Conservation (phyloP, 306 rosid genomes). For the Quercus wislizeni region DNA sequence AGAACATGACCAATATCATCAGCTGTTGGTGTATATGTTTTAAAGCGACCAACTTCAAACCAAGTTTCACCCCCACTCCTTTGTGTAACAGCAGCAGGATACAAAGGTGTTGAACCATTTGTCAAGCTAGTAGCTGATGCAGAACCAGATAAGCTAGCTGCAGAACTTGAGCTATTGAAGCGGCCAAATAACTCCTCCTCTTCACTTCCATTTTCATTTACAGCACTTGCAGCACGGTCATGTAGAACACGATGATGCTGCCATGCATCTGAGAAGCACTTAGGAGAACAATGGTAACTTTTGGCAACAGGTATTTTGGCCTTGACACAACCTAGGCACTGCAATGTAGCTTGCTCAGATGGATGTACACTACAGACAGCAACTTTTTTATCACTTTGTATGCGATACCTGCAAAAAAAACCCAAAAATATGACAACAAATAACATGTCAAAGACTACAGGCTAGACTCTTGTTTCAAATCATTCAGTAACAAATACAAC, state of each 20-base stretch:
- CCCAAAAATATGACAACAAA: constrained; percentile 4
- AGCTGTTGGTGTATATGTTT: constrained; percentile 81
- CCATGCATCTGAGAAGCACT: constrained; percentile 97
- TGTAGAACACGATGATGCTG: constrained; percentile 96
- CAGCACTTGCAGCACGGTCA: constrained; percentile 91
- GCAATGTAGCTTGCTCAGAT: constrained; percentile 89
- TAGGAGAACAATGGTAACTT: constrained; percentile 90
- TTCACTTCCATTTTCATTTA: constrained; percentile 84
- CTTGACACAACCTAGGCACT: constrained; percentile 86
- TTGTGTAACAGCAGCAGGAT: constrained; percentile 73
- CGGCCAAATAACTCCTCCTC: constrained; percentile 90
- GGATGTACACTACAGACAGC: constrained; percentile 94
- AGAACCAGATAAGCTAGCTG: constrained; percentile 61
- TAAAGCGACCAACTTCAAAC: constrained; percentile 82
- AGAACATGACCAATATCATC: constrained; percentile 94
- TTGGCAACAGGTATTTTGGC: constrained; percentile 77
- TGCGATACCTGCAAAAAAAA: constrained; percentile 74
- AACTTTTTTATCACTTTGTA: constrained; percentile 84
- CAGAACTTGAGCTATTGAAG: constrained; percentile 60
- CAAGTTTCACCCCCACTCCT: constrained; percentile 90
- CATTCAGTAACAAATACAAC: neutral
- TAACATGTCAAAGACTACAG: constrained; percentile 6
- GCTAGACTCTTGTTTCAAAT: neutral
- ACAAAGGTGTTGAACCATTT: constrained; percentile 71
- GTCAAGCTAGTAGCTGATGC: constrained; percentile 68